Conservation (phyloP, 345 rosid genomes). For the Acer saccharum region DNA sequence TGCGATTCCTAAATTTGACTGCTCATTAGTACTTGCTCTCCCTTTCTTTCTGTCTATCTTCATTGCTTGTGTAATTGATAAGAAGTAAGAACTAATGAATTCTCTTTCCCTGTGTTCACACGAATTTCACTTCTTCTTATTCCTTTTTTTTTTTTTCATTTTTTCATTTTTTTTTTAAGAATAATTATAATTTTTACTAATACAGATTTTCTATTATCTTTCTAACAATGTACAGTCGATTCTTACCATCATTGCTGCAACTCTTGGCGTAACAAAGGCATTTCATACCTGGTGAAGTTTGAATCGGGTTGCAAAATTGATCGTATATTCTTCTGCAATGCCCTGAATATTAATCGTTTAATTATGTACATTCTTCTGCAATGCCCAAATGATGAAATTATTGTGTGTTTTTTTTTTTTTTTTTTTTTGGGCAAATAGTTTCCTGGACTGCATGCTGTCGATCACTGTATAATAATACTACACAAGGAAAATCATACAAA, state of each 20-base stretch:
- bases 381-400: constrained; percentile 4
- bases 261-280: constrained; percentile 58
- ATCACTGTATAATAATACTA: not conserved
- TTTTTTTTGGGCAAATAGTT: not conserved
- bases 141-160: no score
- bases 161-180: no score
- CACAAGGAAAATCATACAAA: not conserved
- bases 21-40: no score
- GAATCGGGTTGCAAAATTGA: not conserved
- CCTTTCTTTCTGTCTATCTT: no score
- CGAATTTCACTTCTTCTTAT: no score
- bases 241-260: constrained; percentile 59
- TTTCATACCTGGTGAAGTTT: constrained; percentile 47
- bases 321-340: constrained; percentile 7
- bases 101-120: no score
- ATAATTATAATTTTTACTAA: no score
- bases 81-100: no score
- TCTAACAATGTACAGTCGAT: constrained; percentile 46
- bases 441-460: not conserved
- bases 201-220: not conserved
- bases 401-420: not conserved
- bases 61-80: no score
- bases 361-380: not conserved
- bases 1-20: no score
- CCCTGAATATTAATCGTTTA: not conserved